Base-by-base conservation (phyloP, 169 alveolate genomes). In the Plasmodium falciparum region DNA sequence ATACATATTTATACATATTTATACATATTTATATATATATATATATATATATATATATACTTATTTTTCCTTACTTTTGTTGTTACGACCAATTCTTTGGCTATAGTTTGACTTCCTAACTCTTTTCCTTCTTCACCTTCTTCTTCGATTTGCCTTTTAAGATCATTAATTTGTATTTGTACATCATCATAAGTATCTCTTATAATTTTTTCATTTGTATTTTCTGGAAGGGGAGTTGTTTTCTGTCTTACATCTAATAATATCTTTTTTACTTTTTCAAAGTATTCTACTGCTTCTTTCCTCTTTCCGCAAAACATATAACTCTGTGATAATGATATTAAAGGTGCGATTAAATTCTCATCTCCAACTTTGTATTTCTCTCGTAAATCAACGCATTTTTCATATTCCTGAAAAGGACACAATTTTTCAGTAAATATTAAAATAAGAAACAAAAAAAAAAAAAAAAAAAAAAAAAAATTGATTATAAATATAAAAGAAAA, bases 291-390 rank as follows among this genome's bases (percentile, higher is more conserved):
- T 8, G 89, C 89, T 26, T 65, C 89, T 66, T 78, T 78, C 33
- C 89, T 65, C 45, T 78, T 78, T 78, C 89, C 89, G 13, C 89
- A 78, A 70, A 78, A 78, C 89, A 78, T 78, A 69, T 78, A 78
- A 45, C 89, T 78, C 26, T 78, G 89, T n/a, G 89, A 78, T 45
- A 78, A 50, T n/a, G 89, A 78, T 33, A 78, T 78, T 33, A 78
- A 71, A 3, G 89, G 89, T 7, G 89, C 89, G 2, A 78, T 78
- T 13, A 78, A 26, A 58, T 78, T 78, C n/a, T 78, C 89, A 78
- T 78, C 78, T 6, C 89, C 89, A 12, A 78, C 75, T 15, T 78
- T 78, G 78, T 78, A 58, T 26, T 78, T 67, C 43, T 78, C 89
- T 45, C 89, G 17, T 17, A 78, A 5, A 20, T 78, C 71, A n/a